Evolutionary conservation across 306 rosid species (phyloP).

Genomic region (Psophocarpus tetragonolobus): DNA sequence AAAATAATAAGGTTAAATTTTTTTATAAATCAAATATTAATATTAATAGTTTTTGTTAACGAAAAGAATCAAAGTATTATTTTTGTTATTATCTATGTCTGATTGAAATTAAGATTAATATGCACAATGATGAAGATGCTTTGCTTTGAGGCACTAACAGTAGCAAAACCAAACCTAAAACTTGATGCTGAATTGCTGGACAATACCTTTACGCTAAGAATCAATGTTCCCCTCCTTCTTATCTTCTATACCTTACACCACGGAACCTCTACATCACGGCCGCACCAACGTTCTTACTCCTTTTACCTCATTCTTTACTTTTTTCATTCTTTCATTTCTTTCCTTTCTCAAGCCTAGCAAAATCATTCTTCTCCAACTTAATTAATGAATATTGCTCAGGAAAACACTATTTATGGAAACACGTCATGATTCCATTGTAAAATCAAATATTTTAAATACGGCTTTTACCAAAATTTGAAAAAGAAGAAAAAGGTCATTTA

Average conservation of each 20-base stretch:
- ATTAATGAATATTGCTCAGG: too few species aligned
- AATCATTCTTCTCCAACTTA: conserved; percentile 20
- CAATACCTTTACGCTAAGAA: conserved; percentile 73
- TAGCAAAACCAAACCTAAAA: conserved; percentile 7
- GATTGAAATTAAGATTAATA: neutral
- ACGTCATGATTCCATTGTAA: too few species aligned
- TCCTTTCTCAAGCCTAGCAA: neutral
- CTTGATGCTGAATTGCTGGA: conserved; percentile 48
- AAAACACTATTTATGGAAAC: too few species aligned
- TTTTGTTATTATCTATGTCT: too few species aligned
- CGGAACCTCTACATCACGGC: conserved; percentile 38
- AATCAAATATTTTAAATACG: too few species aligned
- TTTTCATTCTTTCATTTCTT: neutral
- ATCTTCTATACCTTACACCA: conserved; percentile 50
- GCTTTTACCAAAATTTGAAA: too few species aligned
- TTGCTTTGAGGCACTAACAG: conserved; percentile 59
- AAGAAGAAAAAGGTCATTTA: too few species aligned
- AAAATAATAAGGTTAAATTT: too few species aligned
- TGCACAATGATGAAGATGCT: conserved; percentile 49
- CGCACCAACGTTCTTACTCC: conserved; percentile 23
- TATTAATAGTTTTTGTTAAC: too few species aligned
- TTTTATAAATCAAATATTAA: too few species aligned
- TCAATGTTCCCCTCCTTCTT: conserved; percentile 41
- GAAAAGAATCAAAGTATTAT: too few species aligned
- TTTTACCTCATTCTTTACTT: neutral